Evolutionary conservation across 208 protist species (phyloP).

Genomic region (Trypanosoma conorhini): DNA sequence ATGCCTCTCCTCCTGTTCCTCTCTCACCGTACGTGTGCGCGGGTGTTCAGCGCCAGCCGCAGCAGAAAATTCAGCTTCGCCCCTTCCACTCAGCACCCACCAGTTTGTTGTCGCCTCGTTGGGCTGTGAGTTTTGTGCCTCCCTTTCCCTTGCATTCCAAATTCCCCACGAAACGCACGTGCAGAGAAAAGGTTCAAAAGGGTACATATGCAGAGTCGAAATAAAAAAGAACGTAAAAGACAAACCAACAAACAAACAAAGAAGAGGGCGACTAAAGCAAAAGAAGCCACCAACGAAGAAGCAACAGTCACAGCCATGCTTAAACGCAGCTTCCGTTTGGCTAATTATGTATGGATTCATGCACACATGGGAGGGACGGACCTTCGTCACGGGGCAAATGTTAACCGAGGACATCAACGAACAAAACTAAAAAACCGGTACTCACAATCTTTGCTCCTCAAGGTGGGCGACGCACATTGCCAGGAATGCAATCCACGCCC

Average conservation of each 20-base stretch:
- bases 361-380: too few species aligned
- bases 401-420: not conserved
- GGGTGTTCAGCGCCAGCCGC: not conserved
- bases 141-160: not conserved
- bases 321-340: too few species aligned
- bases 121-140: not conserved
- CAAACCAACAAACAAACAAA: slow-evolving; percentile 7
- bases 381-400: too few species aligned
- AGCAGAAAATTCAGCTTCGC: not conserved
- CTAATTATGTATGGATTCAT: too few species aligned
- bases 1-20: not conserved
- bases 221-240: too few species aligned
- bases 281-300: not conserved
- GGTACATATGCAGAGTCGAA: too few species aligned
- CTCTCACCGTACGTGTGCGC: not conserved
- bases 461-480: not conserved
- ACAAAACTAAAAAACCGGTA: not conserved
- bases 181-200: too few species aligned
- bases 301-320: too few species aligned
- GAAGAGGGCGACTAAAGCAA: not conserved
- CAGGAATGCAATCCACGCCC: not conserved
- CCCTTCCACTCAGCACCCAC: not conserved
- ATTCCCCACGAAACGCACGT: too few species aligned
- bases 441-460: not conserved
- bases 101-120: not conserved